Percentiles rank a stretch among this genome's conserved stretches.
These are phyloP conservation scores for Rutstroemia sp. DNA, from an alignment of 2,329 filamentous ascomycete species.

Conservation along the genomic window DNA sequence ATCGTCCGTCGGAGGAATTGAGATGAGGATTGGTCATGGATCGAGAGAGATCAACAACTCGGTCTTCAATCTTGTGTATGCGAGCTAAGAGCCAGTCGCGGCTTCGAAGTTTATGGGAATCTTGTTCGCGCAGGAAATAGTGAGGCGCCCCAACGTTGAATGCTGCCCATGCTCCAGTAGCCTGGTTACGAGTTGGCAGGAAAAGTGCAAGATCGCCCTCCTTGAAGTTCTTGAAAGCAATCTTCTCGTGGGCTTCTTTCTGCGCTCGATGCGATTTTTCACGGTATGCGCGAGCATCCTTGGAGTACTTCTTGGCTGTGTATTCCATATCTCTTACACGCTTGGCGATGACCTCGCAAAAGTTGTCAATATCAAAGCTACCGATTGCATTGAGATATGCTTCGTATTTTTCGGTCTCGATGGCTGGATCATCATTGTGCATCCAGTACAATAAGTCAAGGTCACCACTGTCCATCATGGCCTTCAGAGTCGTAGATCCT, in stretches of 20 bases:
- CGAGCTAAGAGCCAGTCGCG: constrained; percentile 96
- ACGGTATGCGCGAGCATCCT: constrained; percentile 77
- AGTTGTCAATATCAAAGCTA: constrained; percentile 75
- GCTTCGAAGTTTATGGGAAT: constrained; percentile 73
- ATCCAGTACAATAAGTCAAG: constrained; percentile 78
- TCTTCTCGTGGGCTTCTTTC: constrained; percentile 88
- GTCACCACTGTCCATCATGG: constrained; percentile 54
- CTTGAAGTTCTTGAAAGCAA: constrained; percentile 92
- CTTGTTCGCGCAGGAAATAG: constrained; percentile 92
- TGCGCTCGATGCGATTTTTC: constrained; percentile 78
- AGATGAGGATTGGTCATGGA: constrained; percentile 41
- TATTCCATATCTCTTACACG: constrained; percentile 91
- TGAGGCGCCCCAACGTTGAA: constrained; percentile 98
- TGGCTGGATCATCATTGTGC: constrained; percentile 54
- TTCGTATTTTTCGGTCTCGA: constrained; percentile 67
- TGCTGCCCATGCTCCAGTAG: constrained; percentile 90
- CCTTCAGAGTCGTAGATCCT: constrained; percentile 44
- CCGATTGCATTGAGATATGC: constrained; percentile 67
- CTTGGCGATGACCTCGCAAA: constrained; percentile 78
- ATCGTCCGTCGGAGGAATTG: constrained; percentile 33
- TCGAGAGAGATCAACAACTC: constrained; percentile 85
- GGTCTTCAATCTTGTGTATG: constrained; percentile 84
- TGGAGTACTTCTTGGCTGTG: constrained; percentile 86
- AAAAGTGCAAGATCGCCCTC: constrained; percentile 93
- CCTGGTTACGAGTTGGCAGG: constrained; percentile 88